phyloP scores from a whole-genome alignment of 305 asterid genomes.

The Lippia alba region DNA sequence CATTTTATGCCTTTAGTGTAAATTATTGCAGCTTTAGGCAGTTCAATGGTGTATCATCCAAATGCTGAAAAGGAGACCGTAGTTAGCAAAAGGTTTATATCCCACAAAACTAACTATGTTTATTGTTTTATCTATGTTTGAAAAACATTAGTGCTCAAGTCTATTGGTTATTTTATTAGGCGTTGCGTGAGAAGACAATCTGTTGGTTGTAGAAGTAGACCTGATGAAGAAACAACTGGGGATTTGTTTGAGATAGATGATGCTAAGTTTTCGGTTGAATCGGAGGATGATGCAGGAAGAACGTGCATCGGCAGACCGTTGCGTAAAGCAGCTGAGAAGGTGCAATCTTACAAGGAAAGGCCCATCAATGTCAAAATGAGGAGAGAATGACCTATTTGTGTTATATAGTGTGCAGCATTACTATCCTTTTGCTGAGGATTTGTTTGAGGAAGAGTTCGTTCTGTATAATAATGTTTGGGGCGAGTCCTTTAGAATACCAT shows the following conservation, averaged over 20 bases:
- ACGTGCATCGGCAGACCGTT: conserved; percentile 59
- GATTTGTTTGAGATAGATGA: conserved; percentile 60
- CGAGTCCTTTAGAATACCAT: too few relatives aligned
- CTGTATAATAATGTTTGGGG: too few relatives aligned
- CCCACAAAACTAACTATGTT: neutral
- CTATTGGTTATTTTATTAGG: conserved; percentile 40
- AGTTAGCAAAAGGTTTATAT: conserved; percentile 66
- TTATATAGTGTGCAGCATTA: neutral
- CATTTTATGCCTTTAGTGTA: neutral
- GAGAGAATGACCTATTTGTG: conserved; percentile 48
- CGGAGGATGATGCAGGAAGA: conserved; percentile 48
- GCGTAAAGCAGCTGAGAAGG: conserved; percentile 73
- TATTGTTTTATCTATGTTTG: neutral
- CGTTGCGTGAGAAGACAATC: conserved; percentile 77
- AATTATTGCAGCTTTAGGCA: conserved; percentile 73
- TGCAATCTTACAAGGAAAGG: conserved; percentile 73
- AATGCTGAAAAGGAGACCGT: conserved; percentile 55
- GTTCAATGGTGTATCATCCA: conserved; percentile 49
- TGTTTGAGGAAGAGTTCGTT: too few relatives aligned
- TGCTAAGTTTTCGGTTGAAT: conserved; percentile 34
- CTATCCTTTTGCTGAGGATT: neutral
- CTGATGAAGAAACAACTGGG: conserved; percentile 47
- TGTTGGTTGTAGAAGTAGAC: conserved; percentile 42
- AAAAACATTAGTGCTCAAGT: neutral
- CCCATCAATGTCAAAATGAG: conserved; percentile 78